Conservation (phyloP, 2,329 filamentous ascomycete genomes). For the Atkinsonella texensis region DNA sequence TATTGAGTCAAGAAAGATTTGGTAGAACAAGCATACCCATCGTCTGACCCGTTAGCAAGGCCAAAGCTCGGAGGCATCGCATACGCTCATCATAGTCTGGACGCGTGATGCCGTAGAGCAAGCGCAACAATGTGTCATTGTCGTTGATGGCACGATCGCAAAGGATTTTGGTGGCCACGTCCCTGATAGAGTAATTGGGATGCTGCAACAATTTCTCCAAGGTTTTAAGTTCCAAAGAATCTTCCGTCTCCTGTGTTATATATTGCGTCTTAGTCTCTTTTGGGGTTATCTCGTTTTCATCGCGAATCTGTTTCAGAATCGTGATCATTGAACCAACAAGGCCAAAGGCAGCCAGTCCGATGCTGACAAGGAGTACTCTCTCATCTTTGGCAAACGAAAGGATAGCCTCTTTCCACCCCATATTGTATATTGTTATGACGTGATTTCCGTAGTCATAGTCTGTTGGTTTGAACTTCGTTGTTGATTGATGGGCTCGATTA, state of each 20-base stretch:
- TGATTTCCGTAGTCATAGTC: slow-evolving; percentile 1
- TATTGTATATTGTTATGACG: slow-evolving; percentile 15
- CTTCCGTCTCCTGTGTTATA: slow-evolving; percentile 64
- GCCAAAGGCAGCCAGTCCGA: slow-evolving; percentile 46
- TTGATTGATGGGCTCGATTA: background rate
- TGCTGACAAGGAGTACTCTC: slow-evolving; percentile 38
- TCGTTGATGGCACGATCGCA: slow-evolving; percentile 49
- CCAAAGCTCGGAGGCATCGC: slow-evolving; percentile 42
- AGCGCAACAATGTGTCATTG: slow-evolving; percentile 30
- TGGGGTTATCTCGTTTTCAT: slow-evolving; percentile 54
- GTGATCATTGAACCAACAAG: slow-evolving; percentile 45
- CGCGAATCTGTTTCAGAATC: slow-evolving; percentile 47
- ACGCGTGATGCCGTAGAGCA: slow-evolving; percentile 47
- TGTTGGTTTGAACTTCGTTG: slow-evolving; percentile 3
- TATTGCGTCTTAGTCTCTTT: slow-evolving; percentile 56
- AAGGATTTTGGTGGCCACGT: slow-evolving; percentile 50
- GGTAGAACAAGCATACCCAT: slow-evolving; percentile 13
- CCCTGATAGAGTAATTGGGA: slow-evolving; percentile 60
- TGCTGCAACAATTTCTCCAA: slow-evolving; percentile 56
- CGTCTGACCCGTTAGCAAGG: slow-evolving; percentile 36
- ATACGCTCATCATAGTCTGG: slow-evolving; percentile 48
- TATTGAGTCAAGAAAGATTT: background rate
- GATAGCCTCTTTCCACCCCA: slow-evolving; percentile 25
- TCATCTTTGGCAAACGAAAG: slow-evolving; percentile 33
- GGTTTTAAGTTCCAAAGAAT: slow-evolving; percentile 54